Base-by-base conservation (phyloP, 169 alveolate species). In the Cryptosporidium canis region DNA sequence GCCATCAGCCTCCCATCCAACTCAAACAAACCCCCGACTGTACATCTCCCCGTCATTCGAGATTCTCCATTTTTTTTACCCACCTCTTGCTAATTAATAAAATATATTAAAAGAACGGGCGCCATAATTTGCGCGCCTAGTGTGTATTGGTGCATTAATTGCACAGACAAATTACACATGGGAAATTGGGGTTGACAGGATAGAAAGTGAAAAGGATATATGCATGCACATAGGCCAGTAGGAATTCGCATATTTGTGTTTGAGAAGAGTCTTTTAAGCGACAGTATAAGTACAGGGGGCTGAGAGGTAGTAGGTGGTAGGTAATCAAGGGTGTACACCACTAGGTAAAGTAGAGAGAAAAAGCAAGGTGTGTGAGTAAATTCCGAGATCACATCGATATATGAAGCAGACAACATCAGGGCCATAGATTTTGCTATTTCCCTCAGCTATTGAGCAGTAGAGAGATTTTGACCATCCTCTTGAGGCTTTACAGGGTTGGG, bases 141-240 rank as follows among this genome's bases (percentile, higher is more conserved):
- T 61, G 68, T 61, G 68, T 61, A 61, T 61, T 61, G 41, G 47
- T 61, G 68, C 68, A 61, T 33, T 61, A 61, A 14, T 31, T 61
- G 68, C 68, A 61, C 63, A 51, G 11, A 12, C 16, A 51, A 51
- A 7, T 7, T 51, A 51, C 63, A 51, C 63, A 51, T 51, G 63
- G 63, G 63, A 33, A 51, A 51, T 51, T 18, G 21, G 63, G 24
- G 63, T 21, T 51, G 35, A 51, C 9, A 7, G 24, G 9, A 51
- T 51, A 51, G 33, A 21, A 51, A 8, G 18, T 18, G 1, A 51
- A 51, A 51, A 51, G 24, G 35, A 51, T 51, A 51, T 11, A 51
- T n/a, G 24, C 8, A 51, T 6, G 12, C 7, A 51, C 24, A 51
- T 51, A 51, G 6, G 0, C 7, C n/a, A 21, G 24, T 51, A 47